Conservation (phyloP, 805 yeast genomes). For the Ogataea dorogensis region DNA sequence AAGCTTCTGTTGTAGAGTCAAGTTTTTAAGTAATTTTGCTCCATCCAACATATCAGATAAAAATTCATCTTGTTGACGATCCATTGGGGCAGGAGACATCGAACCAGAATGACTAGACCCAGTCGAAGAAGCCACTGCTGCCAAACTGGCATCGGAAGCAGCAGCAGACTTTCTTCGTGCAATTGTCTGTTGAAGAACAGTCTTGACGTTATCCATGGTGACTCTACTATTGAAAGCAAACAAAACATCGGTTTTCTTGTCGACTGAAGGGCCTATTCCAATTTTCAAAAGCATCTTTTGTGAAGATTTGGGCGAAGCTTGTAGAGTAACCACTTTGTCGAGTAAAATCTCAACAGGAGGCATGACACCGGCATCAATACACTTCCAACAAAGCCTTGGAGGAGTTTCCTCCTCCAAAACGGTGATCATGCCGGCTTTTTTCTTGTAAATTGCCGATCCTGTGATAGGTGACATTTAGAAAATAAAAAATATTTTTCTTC, state of each 20-base stretch:
- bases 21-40: slow-evolving; percentile 61
- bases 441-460: slow-evolving; percentile 57
- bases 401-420: slow-evolving; percentile 57
- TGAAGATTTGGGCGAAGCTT: slow-evolving; percentile 66
- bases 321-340: slow-evolving; percentile 48
- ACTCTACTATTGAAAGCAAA: slow-evolving; percentile 70
- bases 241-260: slow-evolving; percentile 32
- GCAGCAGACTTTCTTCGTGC: slow-evolving; percentile 61
- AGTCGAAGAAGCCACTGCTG: slow-evolving; percentile 7
- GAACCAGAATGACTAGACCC: slow-evolving; percentile 10
- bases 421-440: slow-evolving; percentile 54
- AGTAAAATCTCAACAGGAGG: slow-evolving; percentile 43
- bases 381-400: slow-evolving; percentile 54
- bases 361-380: slow-evolving; percentile 47
- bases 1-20: slow-evolving; percentile 74
- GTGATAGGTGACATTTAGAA: slow-evolving; percentile 15
- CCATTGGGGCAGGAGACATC: slow-evolving; percentile 16
- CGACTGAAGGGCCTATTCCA: slow-evolving; percentile 36
- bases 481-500: slow-evolving; percentile 4
- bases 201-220: slow-evolving; percentile 73
- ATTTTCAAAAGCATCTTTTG: slow-evolving; percentile 68
- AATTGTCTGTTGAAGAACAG: slow-evolving; percentile 62
- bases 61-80: slow-evolving; percentile 29
- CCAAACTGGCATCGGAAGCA: slow-evolving; percentile 36
- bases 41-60: slow-evolving; percentile 47